These are phyloP conservation scores for Globisporangium echinulatum DNA, from an alignment of 352 stramenopile genomes.

Conservation along the genomic window DNA sequence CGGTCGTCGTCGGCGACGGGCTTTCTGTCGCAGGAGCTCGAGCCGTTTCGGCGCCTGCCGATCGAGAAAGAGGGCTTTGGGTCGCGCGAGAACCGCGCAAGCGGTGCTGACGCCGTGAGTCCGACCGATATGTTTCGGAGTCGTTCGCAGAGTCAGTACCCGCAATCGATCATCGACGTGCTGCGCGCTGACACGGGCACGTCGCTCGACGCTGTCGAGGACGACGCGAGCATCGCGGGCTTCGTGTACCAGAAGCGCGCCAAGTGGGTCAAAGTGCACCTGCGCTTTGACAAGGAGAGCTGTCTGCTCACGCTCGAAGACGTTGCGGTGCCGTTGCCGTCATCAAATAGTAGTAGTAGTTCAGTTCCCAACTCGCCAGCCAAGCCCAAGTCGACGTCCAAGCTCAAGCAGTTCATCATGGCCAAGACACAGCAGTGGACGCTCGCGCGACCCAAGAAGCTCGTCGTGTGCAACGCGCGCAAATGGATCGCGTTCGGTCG, in stretches of 20 bases:
- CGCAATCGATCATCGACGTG: conserved; percentile 69
- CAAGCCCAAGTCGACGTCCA: conserved; percentile 24
- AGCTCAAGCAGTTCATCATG: conserved; percentile 61
- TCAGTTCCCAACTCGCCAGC: not conserved
- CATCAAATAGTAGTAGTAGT: not conserved
- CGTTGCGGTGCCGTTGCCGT: conserved; percentile 8
- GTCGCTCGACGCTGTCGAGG: conserved; percentile 47
- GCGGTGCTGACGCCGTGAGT: conserved; percentile 46
- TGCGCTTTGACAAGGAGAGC: conserved; percentile 66
- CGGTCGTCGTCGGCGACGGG: conserved; percentile 57
- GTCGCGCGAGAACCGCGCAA: conserved; percentile 50
- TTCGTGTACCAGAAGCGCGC: conserved; percentile 71
- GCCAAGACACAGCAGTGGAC: conserved; percentile 54
- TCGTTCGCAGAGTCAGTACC: conserved; percentile 62
- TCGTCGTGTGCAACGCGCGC: conserved; percentile 65
- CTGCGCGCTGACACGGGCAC: conserved; percentile 49
- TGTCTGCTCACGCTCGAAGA: conserved; percentile 48
- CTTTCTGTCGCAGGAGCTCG: conserved; percentile 54
- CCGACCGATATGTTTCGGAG: conserved; percentile 69
- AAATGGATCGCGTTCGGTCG: conserved; percentile 76
- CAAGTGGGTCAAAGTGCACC: conserved; percentile 65
- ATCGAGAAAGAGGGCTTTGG: conserved; percentile 73
- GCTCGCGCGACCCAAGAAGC: conserved; percentile 35
- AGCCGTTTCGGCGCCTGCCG: conserved; percentile 56
- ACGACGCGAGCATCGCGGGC: conserved; percentile 43